A percentile compares a stretch with the other conserved stretches of the same genome.
phyloP scores from a whole-genome alignment of 306 rosid species.

The Gastrolobium villosum region DNA sequence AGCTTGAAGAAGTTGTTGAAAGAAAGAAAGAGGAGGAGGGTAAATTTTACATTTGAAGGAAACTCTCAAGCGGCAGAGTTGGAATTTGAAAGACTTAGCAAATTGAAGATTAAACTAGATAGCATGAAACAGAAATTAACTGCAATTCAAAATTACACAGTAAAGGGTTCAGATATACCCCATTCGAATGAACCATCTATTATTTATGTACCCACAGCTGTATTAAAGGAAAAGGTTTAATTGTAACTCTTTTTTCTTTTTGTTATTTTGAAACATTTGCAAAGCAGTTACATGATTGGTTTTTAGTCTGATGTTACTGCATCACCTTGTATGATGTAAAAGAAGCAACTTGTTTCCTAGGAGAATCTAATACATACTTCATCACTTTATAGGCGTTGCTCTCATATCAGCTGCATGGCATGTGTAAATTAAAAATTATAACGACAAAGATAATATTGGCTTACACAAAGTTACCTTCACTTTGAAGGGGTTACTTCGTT shows the following conservation, averaged over 20 bases:
- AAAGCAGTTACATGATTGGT: slow-evolving; percentile 19
- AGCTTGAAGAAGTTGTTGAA: slow-evolving; percentile 80
- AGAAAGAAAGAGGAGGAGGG: slow-evolving; percentile 61
- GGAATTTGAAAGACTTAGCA: slow-evolving; percentile 78
- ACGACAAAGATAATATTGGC: not conserved
- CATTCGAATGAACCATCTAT: slow-evolving; percentile 49
- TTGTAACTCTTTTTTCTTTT: slow-evolving; percentile 29
- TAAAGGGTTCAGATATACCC: slow-evolving; percentile 49
- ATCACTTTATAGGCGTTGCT: not conserved
- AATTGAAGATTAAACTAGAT: slow-evolving; percentile 62
- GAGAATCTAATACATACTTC: not conserved
- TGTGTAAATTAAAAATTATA: not conserved
- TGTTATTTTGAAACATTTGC: not conserved
- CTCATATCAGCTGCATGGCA: not conserved
- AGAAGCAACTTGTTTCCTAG: slow-evolving; percentile 1
- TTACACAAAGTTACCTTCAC: not conserved
- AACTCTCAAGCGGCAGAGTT: slow-evolving; percentile 62
- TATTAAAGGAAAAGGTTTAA: slow-evolving; percentile 72
- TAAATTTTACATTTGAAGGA: slow-evolving; percentile 49
- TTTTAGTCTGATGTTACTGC: slow-evolving; percentile 1
- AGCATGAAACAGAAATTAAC: slow-evolving; percentile 60
- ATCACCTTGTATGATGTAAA: slow-evolving; percentile 32
- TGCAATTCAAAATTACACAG: slow-evolving; percentile 51
- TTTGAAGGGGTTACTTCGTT: not conserved
- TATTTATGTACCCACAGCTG: slow-evolving; percentile 82